Evolutionary conservation across 495 filamentous ascomycete species (phyloP), one percentile per base, ranked within the genome.

Genomic region (Parathielavia hyrcaniae): DNA sequence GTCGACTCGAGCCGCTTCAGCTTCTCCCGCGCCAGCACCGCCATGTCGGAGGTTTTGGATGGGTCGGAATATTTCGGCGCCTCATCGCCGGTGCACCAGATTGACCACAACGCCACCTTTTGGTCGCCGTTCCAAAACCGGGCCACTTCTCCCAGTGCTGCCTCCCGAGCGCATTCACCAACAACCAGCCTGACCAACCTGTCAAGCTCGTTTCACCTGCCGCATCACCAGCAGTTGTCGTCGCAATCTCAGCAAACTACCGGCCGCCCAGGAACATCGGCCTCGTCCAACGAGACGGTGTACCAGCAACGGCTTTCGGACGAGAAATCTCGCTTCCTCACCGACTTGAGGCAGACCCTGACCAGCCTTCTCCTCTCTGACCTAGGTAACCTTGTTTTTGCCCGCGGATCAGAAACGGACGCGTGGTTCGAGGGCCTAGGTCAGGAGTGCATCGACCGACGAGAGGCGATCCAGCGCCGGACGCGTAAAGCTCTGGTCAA

Each of bases 291-390:
- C 48, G 81, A 84, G 50, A 83, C 83, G 1, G 73, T 82, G 17
- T 80, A 78, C 64, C 72, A 83, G 53, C 78, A 80, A 58, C 75
- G 75, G 39, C 62, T 75, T 12, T 73, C 74, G 9, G 76, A 78
- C 50, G 77, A 77, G 48, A 83, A 81, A 63, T 68, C 77, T 16
- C 74, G 80, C 22, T 96, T 96, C 74, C 76, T 95, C 40, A 74
- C 81, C 2, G 86, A 89, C 16, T 74, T 96, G 35, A 85, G 85
- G 64, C 88, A 90, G 65, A 87, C 83, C 1, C 72, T 97, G 53
- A 90, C 86, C 14, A 90, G 90, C 61, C 75, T 98, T 32, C 77
- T 98, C 10, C 74, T 97, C 35, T 97, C 91, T 59, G 93, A 98
- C 71, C 77, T 98, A 16, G 89, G 90, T 10, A 88, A 85, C 45